Percentiles rank a stretch among this genome's conserved stretches.
These are phyloP conservation scores for Pichia sp. DNA, from an alignment of 1,139 yeast genomes.

Conservation along the genomic window DNA sequence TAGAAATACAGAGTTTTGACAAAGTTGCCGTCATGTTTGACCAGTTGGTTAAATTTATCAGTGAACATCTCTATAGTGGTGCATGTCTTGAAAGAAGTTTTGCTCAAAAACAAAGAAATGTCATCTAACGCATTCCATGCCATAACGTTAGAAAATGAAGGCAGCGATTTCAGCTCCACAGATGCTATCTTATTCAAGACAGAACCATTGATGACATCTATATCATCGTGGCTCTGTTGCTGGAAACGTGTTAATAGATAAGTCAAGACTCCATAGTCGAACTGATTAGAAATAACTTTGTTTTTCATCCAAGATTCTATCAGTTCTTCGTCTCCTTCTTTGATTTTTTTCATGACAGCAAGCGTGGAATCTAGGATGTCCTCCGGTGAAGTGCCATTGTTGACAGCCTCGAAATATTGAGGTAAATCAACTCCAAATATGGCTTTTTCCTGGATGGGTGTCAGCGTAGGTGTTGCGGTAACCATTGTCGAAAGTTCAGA, in stretches of 20 bases:
- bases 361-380: constrained; percentile 12
- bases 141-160: constrained; percentile 17
- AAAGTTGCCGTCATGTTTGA: constrained; percentile 3
- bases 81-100: background rate
- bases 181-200: constrained; percentile 6
- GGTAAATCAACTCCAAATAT: constrained; percentile 15
- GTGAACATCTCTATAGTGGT: constrained; percentile 5
- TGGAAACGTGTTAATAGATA: constrained; percentile 6
- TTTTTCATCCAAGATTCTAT: constrained; percentile 2
- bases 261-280: constrained; percentile 11
- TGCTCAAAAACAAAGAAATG: background rate
- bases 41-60: background rate
- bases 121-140: constrained; percentile 20
- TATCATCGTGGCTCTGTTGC: background rate
- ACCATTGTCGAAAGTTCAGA: constrained; percentile 1
- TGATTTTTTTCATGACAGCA: constrained; percentile 7
- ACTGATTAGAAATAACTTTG: constrained; percentile 8
- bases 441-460: constrained; percentile 19
- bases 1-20: constrained; percentile 14
- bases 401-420: background rate
- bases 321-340: constrained; percentile 2
- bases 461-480: constrained; percentile 11
- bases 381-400: background rate
- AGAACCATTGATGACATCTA: background rate
- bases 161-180: constrained; percentile 14